Conservation (phyloP, 1,284 basidiomycete genomes). For the Afroboletus lepidellus region DNA sequence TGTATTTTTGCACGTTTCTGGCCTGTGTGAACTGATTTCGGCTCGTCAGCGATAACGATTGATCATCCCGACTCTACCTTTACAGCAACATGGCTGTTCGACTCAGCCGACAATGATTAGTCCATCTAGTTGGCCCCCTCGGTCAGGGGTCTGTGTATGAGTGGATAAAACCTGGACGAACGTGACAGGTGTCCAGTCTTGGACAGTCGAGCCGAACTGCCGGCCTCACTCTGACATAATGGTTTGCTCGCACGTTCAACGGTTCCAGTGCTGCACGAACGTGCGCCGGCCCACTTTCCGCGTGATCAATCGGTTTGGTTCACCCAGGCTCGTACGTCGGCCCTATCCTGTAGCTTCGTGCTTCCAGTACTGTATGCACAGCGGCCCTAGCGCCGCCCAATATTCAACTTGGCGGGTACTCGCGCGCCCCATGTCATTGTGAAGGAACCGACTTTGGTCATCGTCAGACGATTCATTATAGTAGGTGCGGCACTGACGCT, state of each 20-base stretch:
- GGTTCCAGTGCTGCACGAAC: constrained; percentile 6
- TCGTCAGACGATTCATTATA: neutral
- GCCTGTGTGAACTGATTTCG: too few species aligned
- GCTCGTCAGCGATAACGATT: constrained; percentile 21
- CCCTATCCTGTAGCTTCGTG: too few species aligned
- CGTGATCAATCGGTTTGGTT: neutral
- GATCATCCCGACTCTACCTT: constrained; percentile 9
- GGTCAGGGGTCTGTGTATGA: neutral
- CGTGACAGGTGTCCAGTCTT: too few species aligned
- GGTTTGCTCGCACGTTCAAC: constrained; percentile 15
- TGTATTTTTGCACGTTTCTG: too few species aligned
- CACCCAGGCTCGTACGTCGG: too few species aligned
- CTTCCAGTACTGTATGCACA: neutral
- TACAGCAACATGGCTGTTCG: constrained; percentile 11
- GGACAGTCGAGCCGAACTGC: neutral
- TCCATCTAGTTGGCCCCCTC: neutral
- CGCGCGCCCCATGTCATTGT: neutral
- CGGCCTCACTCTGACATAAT: constrained; percentile 3
- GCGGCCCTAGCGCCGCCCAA: too few species aligned
- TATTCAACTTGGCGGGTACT: neutral
- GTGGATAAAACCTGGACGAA: constrained; percentile 14
- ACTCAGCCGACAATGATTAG: neutral
- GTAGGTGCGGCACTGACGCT: neutral
- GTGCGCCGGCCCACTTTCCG: constrained; percentile 9
- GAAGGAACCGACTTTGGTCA: neutral